Evolutionary conservation across 495 filamentous ascomycete genomes (phyloP).

Genomic region (Aspergillus asperescens): DNA sequence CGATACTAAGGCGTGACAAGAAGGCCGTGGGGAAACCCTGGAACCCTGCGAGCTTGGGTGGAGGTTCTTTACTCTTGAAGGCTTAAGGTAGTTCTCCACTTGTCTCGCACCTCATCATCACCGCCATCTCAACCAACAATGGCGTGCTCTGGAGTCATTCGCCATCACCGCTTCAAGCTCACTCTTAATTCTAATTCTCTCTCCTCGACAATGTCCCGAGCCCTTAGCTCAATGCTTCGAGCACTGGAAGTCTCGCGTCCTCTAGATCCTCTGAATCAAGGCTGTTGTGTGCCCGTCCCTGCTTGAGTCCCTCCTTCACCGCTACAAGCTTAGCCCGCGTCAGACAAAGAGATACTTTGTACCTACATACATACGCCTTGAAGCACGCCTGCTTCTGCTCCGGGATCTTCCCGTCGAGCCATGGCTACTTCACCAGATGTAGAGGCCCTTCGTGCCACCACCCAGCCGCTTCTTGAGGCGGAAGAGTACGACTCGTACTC

Average conservation of each 20-base stretch:
- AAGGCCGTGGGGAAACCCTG: too few species aligned
- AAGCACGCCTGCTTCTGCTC: too few species aligned
- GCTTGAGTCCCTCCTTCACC: slow-evolving; percentile 4
- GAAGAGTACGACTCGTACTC: slow-evolving; percentile 28
- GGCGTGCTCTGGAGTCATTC: slow-evolving; percentile 19
- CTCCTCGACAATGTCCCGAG: background rate
- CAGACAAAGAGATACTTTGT: background rate
- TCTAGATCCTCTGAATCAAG: background rate
- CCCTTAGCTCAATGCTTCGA: background rate
- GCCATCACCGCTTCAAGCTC: background rate
- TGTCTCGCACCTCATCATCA: too few species aligned
- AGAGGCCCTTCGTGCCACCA: background rate
- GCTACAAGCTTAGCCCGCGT: slow-evolving; percentile 7
- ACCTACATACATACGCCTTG: background rate
- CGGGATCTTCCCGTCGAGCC: too few species aligned
- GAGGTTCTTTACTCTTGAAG: too few species aligned
- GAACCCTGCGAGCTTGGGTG: too few species aligned
- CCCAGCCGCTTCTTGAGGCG: slow-evolving; percentile 8
- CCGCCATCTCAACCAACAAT: slow-evolving; percentile 19
- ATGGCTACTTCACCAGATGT: slow-evolving; percentile 6
- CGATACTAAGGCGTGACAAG: too few species aligned
- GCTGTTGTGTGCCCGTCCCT: background rate
- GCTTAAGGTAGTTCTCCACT: too few species aligned
- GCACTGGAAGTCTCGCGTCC: background rate
- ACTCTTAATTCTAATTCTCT: background rate